Conservation (phyloP, 2,329 filamentous ascomycete species). For the Epichloe gansuensis region DNA sequence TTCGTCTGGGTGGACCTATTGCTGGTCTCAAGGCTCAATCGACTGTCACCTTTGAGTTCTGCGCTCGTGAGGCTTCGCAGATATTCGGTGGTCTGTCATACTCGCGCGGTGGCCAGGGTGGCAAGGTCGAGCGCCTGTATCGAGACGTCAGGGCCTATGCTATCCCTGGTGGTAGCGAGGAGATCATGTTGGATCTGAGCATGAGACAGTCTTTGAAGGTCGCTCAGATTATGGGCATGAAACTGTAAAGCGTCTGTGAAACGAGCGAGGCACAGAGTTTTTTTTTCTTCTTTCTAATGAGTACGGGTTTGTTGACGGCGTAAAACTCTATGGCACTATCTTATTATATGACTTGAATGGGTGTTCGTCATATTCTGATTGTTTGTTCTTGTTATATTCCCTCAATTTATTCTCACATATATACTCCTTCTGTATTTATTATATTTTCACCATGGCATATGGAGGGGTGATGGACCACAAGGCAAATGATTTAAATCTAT, state of each 20-base stretch:
- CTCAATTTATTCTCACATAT: neutral
- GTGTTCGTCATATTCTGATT: neutral
- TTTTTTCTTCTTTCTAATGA: neutral
- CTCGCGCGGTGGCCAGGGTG: constrained; percentile 85
- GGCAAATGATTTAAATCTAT: neutral
- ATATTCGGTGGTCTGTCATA: constrained; percentile 95
- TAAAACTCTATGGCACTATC: neutral
- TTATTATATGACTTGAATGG: neutral
- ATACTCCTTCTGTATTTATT: neutral
- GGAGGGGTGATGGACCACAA: neutral
- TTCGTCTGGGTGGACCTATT: constrained; percentile 88
- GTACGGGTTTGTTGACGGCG: neutral
- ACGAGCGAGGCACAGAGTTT: neutral
- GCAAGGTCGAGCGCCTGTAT: constrained; percentile 89
- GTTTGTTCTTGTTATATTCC: neutral
- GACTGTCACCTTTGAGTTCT: constrained; percentile 94
- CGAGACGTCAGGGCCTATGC: constrained; percentile 93
- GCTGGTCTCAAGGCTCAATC: constrained; percentile 88
- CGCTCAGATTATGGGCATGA: constrained; percentile 88
- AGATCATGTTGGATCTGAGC: constrained; percentile 97
- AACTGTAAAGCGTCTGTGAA: constrained; percentile 48
- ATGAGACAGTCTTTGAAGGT: constrained; percentile 85
- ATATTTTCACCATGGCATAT: neutral
- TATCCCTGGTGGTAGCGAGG: constrained; percentile 88
- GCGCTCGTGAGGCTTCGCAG: constrained; percentile 88